These are phyloP conservation scores for Kodamaea derodonti DNA, from an alignment of 1,139 yeast species.

Conservation along the genomic window DNA sequence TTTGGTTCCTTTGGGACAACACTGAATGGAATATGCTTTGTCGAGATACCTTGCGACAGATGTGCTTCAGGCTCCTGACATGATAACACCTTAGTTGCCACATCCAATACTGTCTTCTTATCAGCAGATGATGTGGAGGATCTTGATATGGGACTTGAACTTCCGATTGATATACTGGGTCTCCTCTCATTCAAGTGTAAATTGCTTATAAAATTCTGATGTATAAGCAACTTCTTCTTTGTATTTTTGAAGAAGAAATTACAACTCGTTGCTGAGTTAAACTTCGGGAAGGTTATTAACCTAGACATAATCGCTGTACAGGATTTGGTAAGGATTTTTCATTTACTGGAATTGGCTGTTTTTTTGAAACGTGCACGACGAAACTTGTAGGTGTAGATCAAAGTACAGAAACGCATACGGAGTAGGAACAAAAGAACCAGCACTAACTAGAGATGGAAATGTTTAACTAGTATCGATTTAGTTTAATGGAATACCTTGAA, in stretches of 20 bases:
- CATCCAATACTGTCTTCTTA: conserved; percentile 18
- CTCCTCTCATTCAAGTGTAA: conserved; percentile 17
- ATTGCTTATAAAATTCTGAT: conserved; percentile 36
- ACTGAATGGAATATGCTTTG: conserved; percentile 52
- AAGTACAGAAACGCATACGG: conserved; percentile 1
- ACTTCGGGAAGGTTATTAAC: conserved; percentile 23
- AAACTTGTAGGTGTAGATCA: conserved; percentile 1
- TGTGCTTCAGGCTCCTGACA: conserved; percentile 37
- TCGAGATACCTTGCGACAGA: conserved; percentile 19
- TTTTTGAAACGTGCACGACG: conserved; percentile 3
- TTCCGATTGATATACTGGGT: background rate
- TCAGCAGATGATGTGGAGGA: background rate
- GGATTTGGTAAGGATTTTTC: background rate
- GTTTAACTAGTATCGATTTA: too few species aligned
- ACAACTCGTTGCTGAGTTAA: conserved; percentile 29
- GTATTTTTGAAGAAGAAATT: conserved; percentile 41
- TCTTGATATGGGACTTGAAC: background rate
- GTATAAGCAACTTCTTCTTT: conserved; percentile 25
- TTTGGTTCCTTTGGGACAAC: conserved; percentile 39
- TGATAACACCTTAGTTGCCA: conserved; percentile 33
- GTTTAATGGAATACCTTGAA: too few species aligned
- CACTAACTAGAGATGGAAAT: too few species aligned
- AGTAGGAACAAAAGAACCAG: too few species aligned
- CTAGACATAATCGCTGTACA: conserved; percentile 20
- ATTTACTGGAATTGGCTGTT: background rate